A percentile compares a stretch with the other conserved stretches of the same genome.
Evolutionary conservation across 495 filamentous ascomycete genomes (phyloP).

Genomic region (Darksidea phi): DNA sequence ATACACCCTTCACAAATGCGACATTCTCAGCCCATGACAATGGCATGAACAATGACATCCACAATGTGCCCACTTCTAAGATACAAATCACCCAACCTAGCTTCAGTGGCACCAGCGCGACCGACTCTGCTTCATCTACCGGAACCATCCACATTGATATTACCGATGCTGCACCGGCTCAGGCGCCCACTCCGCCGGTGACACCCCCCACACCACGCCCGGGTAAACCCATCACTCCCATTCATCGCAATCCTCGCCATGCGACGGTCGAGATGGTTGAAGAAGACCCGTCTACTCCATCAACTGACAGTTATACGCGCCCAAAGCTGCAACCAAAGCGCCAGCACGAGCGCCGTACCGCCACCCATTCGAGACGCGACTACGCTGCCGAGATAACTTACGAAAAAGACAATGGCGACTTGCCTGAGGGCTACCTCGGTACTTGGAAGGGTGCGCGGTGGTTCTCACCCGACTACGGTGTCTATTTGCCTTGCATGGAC

Average conservation of each 20-base stretch:
- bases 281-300: not conserved
- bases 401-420: conserved; percentile 12
- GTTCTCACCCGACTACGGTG: not conserved
- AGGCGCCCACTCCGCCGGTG: too few relatives aligned
- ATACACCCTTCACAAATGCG: too few relatives aligned
- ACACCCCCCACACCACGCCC: not conserved
- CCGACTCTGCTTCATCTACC: too few relatives aligned
- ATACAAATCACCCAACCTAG: too few relatives aligned
- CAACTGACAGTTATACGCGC: not conserved
- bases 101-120: too few relatives aligned
- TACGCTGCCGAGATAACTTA: conserved; percentile 1
- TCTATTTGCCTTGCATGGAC: not conserved
- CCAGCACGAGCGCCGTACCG: not conserved
- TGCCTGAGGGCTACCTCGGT: conserved; percentile 18
- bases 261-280: too few relatives aligned
- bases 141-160: too few relatives aligned
- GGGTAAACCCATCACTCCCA: not conserved
- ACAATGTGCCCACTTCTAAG: too few relatives aligned
- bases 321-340: not conserved
- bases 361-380: not conserved
- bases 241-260: too few relatives aligned
- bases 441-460: not conserved
- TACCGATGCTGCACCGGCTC: too few relatives aligned
- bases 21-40: too few relatives aligned
- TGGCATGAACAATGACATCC: too few relatives aligned